Base-by-base conservation (phyloP, 345 rosid species). In the Pseudoturritis turrita region DNA sequence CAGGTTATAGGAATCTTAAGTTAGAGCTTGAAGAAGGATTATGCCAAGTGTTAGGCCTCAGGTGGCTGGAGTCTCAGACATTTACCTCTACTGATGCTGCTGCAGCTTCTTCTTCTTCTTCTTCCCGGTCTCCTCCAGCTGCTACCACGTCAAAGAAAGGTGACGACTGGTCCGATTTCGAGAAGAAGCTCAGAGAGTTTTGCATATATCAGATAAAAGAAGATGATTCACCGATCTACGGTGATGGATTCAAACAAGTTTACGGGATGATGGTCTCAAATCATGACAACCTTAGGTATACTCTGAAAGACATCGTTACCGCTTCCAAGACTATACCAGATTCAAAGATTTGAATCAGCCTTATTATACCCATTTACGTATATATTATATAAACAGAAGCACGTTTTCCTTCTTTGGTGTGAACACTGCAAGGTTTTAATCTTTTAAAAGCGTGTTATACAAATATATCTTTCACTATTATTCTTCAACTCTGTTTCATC, bases 21-120 rank as follows among this genome's bases (percentile, higher is more conserved):
- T 86, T 86, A 21, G 91, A 82, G 41, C 96, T 89, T 1, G 99
- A 95, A 82, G 98, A 92, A 83, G 99, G 99, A 23, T 81, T 95
- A 53, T 95, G 99, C 59, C 99, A 95, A 73, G 96, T 87, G 13
- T 53, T 92, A 73, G 96, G 84, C 36, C 85, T 83, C 69, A 81
- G 79, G 97, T 92, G 99, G 98, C 61, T 92, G 72, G 98, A 92
- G 52, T 77, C 97, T 1, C 86, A 87, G 77, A 85, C 79, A 9
- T 90, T 81, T 54, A 68, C 90, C 10, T 50, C 80, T 33, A 43
- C 84, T 1, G 88, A 88, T 52, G 71, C 72, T 25, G 78, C 65
- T 1, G 82, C 40, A 5, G 12, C 55, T 12, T 33, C 77, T 14
- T 21, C 73, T 46, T 21, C 73, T 46, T 43, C 89, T 41, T 77